Evolutionary conservation across 2,329 filamentous ascomycete species (phyloP).

Genomic region (Verticillium dahliae): DNA sequence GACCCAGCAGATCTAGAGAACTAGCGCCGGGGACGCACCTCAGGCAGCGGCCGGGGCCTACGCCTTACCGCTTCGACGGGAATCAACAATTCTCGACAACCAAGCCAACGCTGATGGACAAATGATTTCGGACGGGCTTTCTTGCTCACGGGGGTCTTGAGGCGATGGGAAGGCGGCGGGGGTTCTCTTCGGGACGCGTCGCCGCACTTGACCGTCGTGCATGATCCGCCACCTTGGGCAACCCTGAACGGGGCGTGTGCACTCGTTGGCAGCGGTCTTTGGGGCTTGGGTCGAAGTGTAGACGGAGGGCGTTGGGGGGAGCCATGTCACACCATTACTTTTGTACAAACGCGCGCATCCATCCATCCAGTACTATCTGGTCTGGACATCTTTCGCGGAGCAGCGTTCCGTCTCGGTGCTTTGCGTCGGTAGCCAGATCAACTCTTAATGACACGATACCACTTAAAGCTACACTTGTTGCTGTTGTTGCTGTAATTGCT

Average conservation of each 20-base stretch:
- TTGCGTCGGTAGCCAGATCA: neutral
- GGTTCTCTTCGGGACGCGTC: neutral
- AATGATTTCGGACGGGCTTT: neutral
- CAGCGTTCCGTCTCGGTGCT: neutral
- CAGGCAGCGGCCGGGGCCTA: neutral
- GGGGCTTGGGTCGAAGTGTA: neutral
- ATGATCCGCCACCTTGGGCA: neutral
- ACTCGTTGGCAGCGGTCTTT: neutral
- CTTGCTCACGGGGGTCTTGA: neutral
- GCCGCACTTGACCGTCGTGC: neutral
- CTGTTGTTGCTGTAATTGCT: too few relatives aligned
- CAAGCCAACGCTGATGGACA: neutral
- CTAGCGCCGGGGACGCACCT: neutral
- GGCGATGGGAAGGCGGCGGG: neutral
- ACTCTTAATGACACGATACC: constrained; percentile 3
- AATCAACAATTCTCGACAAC: neutral
- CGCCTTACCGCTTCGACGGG: neutral
- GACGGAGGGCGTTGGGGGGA: neutral
- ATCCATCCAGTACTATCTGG: neutral
- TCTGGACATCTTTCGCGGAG: neutral
- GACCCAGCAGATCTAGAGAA: neutral
- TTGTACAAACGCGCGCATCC: neutral
- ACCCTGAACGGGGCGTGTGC: neutral
- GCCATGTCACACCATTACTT: neutral
- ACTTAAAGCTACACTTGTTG: neutral